Evolutionary conservation across 2,329 filamentous ascomycete genomes (phyloP).

Genomic region (Aureobasidium musti): DNA sequence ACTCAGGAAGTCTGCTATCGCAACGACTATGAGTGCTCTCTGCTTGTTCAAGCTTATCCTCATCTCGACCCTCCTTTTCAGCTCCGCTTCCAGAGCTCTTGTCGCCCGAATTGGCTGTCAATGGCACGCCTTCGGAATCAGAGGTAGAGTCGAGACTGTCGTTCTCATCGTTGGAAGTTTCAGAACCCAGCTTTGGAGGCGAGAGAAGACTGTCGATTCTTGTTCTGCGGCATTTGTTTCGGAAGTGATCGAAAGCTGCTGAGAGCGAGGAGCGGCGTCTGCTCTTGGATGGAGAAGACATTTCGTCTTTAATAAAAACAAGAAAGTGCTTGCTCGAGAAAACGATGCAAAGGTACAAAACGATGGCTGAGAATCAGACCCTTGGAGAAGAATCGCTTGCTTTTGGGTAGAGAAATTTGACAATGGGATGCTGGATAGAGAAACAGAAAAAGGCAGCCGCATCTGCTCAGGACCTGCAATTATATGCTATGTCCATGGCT

Average conservation of each 20-base stretch:
- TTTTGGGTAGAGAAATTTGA: background rate
- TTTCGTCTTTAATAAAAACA: no score
- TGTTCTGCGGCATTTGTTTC: constrained; percentile 6
- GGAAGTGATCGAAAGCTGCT: constrained; percentile 10
- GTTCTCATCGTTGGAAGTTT: background rate
- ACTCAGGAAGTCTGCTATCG: background rate
- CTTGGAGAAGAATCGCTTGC: no score
- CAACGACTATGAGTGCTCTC: background rate
- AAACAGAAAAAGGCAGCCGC: background rate
- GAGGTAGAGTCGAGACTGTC: background rate
- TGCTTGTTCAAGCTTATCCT: background rate
- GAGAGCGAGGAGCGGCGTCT: constrained; percentile 7
- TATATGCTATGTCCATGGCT: background rate
- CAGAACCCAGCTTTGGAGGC: constrained; percentile 10
- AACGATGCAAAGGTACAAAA: background rate
- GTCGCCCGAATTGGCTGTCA: background rate
- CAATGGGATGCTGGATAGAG: no score
- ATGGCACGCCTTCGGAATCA: background rate
- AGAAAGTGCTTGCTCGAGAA: background rate
- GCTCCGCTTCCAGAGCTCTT: background rate
- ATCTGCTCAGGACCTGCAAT: background rate
- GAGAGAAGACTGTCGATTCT: constrained; percentile 25
- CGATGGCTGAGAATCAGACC: no score
- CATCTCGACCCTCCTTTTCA: background rate
- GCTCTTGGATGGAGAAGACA: background rate